phyloP scores from a whole-genome alignment of 1,284 basidiomycete species.

The Cutaneotrichosporon sp. region DNA sequence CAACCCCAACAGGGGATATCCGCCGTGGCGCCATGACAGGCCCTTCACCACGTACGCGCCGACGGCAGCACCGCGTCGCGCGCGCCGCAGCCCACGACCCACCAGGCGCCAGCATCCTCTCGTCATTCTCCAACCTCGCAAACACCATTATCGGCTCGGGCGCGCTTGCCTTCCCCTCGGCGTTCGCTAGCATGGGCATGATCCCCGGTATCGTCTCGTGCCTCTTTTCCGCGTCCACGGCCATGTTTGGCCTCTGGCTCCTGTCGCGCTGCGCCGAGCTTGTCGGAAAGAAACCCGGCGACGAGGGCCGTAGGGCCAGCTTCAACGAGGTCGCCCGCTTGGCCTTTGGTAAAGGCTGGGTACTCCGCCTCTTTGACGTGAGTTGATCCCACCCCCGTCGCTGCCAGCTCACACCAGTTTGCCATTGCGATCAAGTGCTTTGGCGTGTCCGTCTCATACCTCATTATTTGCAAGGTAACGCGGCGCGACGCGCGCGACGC shows the following conservation, averaged over 20 bases:
- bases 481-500: background rate
- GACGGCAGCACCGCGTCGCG: constrained; percentile 6
- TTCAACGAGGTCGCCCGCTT: constrained; percentile 81
- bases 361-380: constrained; percentile 43
- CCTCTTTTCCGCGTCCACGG: constrained; percentile 72
- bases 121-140: constrained; percentile 56
- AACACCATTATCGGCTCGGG: constrained; percentile 88
- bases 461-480: constrained; percentile 85
- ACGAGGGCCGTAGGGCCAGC: constrained; percentile 59
- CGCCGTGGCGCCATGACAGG: background rate
- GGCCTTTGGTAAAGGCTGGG: constrained; percentile 59
- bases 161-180: constrained; percentile 56
- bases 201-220: constrained; percentile 85
- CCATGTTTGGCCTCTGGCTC: constrained; percentile 82
- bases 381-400: constrained; percentile 12
- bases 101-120: constrained; percentile 19
- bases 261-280: constrained; percentile 79
- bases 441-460: constrained; percentile 91
- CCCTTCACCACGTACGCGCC: constrained; percentile 3
- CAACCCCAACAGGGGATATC: background rate
- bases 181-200: constrained; percentile 76
- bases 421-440: constrained; percentile 97
- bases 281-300: constrained; percentile 50
- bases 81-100: constrained; percentile 6
- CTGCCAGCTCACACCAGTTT: constrained; percentile 54